A percentile compares a stretch with the other conserved stretches of the same genome.
Evolutionary conservation across 2,329 filamentous ascomycete genomes (phyloP).

Genomic region (Escovopsis sp.): DNA sequence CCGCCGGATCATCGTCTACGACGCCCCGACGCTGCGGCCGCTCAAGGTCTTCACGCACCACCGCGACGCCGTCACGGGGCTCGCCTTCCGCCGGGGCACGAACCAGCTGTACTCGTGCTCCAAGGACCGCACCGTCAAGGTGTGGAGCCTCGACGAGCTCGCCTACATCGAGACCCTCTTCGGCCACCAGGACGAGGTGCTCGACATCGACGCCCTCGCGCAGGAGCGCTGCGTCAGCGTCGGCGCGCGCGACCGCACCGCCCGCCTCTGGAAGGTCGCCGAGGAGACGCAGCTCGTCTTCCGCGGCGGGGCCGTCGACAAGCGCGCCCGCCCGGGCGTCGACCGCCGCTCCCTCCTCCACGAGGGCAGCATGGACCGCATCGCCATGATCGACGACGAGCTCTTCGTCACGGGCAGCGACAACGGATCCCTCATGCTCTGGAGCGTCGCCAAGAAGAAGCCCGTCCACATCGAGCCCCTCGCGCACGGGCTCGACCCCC

Average conservation of each 20-base stretch:
- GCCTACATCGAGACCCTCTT: conserved; percentile 94
- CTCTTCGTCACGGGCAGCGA: conserved; percentile 89
- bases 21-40: conserved; percentile 62
- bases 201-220: conserved; percentile 68
- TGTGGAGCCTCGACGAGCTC: conserved; percentile 83
- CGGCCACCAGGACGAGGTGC: conserved; percentile 82
- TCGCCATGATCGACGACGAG: conserved; percentile 77
- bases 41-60: conserved; percentile 82
- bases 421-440: conserved; percentile 73
- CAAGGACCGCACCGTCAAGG: conserved; percentile 84
- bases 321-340: conserved; percentile 27
- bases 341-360: conserved; percentile 40
- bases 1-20: conserved; percentile 73
- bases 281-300: conserved; percentile 95
- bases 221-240: conserved; percentile 85
- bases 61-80: conserved; percentile 68
- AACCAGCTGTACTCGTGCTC: conserved; percentile 89
- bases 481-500: conserved; percentile 72
- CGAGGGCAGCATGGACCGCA: conserved; percentile 79
- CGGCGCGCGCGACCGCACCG: conserved; percentile 79
- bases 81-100: conserved; percentile 73
- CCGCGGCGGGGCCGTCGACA: conserved; percentile 58
- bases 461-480: conserved; percentile 64
- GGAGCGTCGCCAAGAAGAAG: conserved; percentile 91
- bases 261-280: conserved; percentile 86